phyloP scores from a whole-genome alignment of 2,329 filamentous ascomycete genomes.

The Fusarium xyrophilum region DNA sequence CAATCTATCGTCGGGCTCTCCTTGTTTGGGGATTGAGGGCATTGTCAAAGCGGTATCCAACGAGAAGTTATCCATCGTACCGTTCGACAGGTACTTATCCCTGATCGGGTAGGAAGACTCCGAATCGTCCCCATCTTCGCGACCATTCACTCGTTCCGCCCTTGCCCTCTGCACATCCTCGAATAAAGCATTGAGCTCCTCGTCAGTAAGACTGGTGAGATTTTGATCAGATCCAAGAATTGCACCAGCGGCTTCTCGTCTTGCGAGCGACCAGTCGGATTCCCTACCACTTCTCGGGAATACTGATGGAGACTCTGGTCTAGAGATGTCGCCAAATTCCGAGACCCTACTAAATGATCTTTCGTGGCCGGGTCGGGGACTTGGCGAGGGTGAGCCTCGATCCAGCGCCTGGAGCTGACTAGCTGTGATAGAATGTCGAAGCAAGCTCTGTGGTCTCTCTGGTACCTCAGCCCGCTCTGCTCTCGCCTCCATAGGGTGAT shows the following conservation, averaged over 20 bases:
- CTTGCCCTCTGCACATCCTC: constrained; percentile 91
- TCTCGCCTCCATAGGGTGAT: constrained; percentile 93
- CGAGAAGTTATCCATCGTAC: constrained; percentile 94
- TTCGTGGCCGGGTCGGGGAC: constrained; percentile 73
- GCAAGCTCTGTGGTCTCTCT: constrained; percentile 69
- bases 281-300: constrained; percentile 72
- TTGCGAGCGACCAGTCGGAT: constrained; percentile 92
- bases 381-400: constrained; percentile 64
- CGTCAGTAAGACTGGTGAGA: constrained; percentile 86
- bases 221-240: constrained; percentile 91
- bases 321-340: constrained; percentile 74
- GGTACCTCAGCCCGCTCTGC: constrained; percentile 82
- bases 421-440: constrained; percentile 80
- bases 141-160: constrained; percentile 73
- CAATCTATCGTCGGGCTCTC: constrained; percentile 77
- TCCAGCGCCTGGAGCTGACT: constrained; percentile 68
- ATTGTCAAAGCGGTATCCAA: constrained; percentile 93
- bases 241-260: constrained; percentile 89
- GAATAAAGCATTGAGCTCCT: constrained; percentile 91
- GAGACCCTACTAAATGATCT: constrained; percentile 81
- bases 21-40: constrained; percentile 86
- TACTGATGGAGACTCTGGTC: constrained; percentile 80
- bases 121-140: constrained; percentile 86
- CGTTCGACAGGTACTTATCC: constrained; percentile 95
- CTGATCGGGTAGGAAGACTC: constrained; percentile 91